These are phyloP conservation scores for Lecanicillium sp. DNA, from an alignment of 2,329 filamentous ascomycete species.

Conservation along the genomic window DNA sequence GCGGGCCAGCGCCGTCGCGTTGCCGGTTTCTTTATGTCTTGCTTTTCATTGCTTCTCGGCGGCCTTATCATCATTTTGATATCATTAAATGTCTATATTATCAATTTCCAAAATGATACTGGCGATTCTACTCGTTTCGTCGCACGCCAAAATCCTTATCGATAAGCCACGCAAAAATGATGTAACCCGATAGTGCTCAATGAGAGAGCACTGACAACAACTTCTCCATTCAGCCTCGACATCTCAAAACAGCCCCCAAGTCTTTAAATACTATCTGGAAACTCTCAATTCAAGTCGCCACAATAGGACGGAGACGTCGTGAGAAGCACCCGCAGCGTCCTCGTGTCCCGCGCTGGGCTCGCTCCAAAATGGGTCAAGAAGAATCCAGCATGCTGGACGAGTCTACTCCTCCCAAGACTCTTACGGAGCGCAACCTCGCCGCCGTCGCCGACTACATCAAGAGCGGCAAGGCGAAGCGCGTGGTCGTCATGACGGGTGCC, in stretches of 20 bases:
- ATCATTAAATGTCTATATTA: no score
- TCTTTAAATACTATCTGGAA: neutral
- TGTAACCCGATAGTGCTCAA: neutral
- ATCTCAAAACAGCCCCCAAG: neutral
- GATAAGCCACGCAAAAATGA: neutral
- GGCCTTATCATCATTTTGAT: no score
- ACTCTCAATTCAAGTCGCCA: slow-evolving; percentile 20
- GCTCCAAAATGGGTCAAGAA: slow-evolving; percentile 77
- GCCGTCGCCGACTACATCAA: slow-evolving; percentile 78
- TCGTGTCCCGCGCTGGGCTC: slow-evolving; percentile 27
- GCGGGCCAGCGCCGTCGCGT: no score
- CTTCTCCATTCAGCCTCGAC: neutral
- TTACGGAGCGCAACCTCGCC: slow-evolving; percentile 63
- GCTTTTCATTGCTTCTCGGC: neutral
- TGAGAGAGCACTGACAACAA: neutral
- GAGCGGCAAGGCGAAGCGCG: slow-evolving; percentile 57
- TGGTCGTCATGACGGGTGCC: slow-evolving; percentile 87
- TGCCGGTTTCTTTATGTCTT: no score
- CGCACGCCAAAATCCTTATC: neutral
- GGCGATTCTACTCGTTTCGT: no score
- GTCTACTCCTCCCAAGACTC: slow-evolving; percentile 55
- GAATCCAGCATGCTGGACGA: slow-evolving; percentile 61
- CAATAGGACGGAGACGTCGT: slow-evolving; percentile 35
- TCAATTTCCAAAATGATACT: neutral
- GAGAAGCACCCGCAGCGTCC: slow-evolving; percentile 29